Evolutionary conservation across 2,329 filamentous ascomycete genomes (phyloP).

Genomic region (Chalaropsis ovoidea): DNA sequence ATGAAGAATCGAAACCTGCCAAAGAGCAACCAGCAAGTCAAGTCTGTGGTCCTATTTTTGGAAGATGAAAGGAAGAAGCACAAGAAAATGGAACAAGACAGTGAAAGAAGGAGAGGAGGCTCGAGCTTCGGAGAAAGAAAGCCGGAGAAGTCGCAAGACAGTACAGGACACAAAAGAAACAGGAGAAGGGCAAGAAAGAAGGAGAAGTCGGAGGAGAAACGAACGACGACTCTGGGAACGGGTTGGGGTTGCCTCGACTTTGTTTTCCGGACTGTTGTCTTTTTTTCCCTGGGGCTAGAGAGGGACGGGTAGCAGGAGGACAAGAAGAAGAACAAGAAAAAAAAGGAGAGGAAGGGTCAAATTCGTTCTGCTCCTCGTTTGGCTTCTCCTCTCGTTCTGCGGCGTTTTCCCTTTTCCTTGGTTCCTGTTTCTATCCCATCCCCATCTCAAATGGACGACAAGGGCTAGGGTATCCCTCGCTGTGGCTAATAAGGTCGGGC

Average conservation of each 20-base stretch:
- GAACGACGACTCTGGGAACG: not conserved
- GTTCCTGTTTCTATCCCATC: constrained; percentile 5
- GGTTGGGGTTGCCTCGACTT: not conserved
- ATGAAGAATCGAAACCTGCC: not conserved
- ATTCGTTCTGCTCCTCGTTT: not conserved
- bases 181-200: not conserved
- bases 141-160: not conserved
- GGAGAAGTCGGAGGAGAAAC: not conserved
- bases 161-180: not conserved
- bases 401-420: not conserved
- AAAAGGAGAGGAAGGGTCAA: constrained; percentile 10
- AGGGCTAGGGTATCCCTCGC: not conserved
- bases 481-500: not conserved
- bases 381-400: not conserved
- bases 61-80: constrained; percentile 10
- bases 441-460: not conserved
- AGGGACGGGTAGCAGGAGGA: not conserved
- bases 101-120: not conserved
- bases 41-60: not conserved
- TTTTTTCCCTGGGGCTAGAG: not conserved
- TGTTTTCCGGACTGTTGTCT: not conserved
- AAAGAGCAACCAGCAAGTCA: not conserved
- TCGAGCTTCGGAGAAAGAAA: not conserved
- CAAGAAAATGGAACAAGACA: not conserved
- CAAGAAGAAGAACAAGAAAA: not conserved